Evolutionary conservation across 2,329 filamentous ascomycete species (phyloP).

Genomic region (Didymella segeticola): DNA sequence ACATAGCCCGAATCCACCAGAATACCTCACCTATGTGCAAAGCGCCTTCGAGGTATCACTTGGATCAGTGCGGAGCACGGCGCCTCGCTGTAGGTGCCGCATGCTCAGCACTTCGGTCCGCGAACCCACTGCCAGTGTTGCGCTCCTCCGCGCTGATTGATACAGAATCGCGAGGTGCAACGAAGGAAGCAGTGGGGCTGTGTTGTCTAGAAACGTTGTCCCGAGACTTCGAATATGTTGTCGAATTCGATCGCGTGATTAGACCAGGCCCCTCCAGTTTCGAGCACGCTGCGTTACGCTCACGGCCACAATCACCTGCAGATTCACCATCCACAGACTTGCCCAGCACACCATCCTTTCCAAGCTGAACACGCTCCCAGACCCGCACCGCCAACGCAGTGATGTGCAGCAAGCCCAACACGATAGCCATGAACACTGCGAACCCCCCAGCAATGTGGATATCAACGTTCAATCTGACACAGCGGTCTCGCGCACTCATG

Average conservation of each 20-base stretch:
- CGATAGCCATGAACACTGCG: constrained; percentile 8
- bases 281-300: neutral
- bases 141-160: constrained; percentile 3
- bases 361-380: neutral
- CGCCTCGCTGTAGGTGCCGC: neutral
- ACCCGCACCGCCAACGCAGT: neutral
- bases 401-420: neutral
- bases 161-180: too few species aligned
- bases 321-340: too few species aligned
- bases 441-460: constrained; percentile 13
- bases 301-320: neutral
- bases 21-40: too few species aligned
- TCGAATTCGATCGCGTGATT: neutral
- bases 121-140: neutral
- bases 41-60: neutral
- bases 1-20: too few species aligned
- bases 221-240: neutral
- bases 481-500: neutral
- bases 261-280: neutral
- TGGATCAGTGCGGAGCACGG: neutral
- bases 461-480: constrained; percentile 7
- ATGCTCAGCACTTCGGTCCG: neutral
- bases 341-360: neutral
- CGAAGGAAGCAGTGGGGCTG: neutral
- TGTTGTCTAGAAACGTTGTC: neutral